Conservation (phyloP, 23 red algal species). For the Cyanidiococcus yangmingshanensis region DNA sequence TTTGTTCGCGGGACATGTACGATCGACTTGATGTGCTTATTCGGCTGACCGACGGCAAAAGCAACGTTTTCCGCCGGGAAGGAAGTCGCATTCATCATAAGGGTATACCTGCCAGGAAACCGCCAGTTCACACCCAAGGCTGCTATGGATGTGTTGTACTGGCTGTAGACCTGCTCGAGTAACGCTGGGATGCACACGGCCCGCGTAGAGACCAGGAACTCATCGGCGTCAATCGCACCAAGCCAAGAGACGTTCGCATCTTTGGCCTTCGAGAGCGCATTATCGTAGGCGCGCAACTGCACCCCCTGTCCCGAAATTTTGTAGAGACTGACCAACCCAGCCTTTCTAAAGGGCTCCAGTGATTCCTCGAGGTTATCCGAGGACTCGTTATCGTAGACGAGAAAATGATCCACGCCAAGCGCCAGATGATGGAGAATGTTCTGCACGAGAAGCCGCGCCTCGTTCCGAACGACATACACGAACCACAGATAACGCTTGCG, state of each 20-base stretch:
- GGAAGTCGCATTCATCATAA: not conserved
- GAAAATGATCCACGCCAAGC: conserved; percentile 4
- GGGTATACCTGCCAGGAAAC: not conserved
- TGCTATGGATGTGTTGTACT: not conserved
- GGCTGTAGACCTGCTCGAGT: not conserved
- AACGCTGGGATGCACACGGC: not conserved
- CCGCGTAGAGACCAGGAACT: not conserved
- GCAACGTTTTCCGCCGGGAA: not conserved
- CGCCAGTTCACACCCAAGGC: not conserved
- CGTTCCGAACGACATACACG: conserved; percentile 2
- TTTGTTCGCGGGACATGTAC: not conserved
- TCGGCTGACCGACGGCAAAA: not conserved
- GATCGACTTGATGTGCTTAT: conserved; percentile 4
- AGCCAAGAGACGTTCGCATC: not conserved
- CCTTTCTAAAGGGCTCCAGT: conserved; percentile 1
- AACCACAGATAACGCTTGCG: not conserved
- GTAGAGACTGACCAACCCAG: not conserved
- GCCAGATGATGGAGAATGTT: conserved; percentile 3
- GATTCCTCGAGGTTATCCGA: not conserved
- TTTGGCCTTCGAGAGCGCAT: not conserved
- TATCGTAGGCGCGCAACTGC: conserved; percentile 12
- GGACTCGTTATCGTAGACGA: conserved; percentile 10
- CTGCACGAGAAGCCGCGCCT: not conserved
- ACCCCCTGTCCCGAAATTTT: not conserved
- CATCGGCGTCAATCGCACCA: not conserved